These are phyloP conservation scores for Ascochyta pisi DNA, from an alignment of 2,329 filamentous ascomycete genomes.

Conservation along the genomic window DNA sequence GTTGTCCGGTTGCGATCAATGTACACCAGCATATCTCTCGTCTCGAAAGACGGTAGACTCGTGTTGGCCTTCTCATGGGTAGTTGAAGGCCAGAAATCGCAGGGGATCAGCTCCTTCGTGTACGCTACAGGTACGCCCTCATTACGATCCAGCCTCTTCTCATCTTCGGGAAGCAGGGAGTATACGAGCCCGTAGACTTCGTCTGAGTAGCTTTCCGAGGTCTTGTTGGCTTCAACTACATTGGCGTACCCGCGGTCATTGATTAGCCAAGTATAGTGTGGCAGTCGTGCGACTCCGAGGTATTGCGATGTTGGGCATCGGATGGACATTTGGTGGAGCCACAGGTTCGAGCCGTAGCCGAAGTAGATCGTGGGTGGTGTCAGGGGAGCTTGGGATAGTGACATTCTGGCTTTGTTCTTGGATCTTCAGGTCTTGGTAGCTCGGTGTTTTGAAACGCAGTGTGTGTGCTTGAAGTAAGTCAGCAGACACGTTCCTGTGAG, in stretches of 20 bases:
- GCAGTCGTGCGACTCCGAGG: conserved; percentile 64
- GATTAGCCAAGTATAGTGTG: conserved; percentile 70
- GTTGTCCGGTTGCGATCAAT: conserved; percentile 57
- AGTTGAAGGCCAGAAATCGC: conserved; percentile 54
- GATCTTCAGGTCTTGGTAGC: not conserved
- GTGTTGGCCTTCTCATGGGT: conserved; percentile 7
- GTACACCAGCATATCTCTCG: conserved; percentile 62
- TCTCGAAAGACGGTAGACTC: conserved; percentile 22
- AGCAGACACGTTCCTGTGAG: not conserved
- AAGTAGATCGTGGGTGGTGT: conserved; percentile 63
- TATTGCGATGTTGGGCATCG: conserved; percentile 66
- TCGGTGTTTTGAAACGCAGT: not conserved
- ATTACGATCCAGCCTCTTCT: conserved; percentile 48
- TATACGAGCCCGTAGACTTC: conserved; percentile 48
- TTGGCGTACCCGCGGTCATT: conserved; percentile 73
- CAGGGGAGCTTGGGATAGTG: conserved; percentile 8
- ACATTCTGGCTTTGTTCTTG: conserved; percentile 11
- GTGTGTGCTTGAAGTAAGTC: not conserved
- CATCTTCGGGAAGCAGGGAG: conserved; percentile 34
- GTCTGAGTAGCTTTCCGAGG: conserved; percentile 1
- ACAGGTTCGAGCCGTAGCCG: conserved; percentile 75
- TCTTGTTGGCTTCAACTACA: conserved; percentile 53
- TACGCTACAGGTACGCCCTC: conserved; percentile 71
- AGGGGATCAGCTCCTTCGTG: conserved; percentile 58
- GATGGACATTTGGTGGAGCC: conserved; percentile 66